Evolutionary conservation across 768 basidiomycete species (phyloP).

Genomic region (Mycena sanguinolenta): DNA sequence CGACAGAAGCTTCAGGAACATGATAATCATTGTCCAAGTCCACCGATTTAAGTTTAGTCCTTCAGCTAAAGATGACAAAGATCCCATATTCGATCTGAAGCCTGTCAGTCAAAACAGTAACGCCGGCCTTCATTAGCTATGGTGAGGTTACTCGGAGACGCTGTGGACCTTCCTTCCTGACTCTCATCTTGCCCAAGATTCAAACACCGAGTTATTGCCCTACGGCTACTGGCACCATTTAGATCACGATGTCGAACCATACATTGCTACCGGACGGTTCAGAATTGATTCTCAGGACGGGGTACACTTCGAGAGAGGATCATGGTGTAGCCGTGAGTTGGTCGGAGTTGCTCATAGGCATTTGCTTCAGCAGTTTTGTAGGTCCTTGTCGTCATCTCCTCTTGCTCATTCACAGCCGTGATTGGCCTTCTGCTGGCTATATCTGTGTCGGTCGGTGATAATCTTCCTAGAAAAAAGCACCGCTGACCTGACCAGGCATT

Average conservation of each 20-base stretch:
- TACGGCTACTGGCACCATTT: too few relatives aligned
- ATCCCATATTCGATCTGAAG: too few relatives aligned
- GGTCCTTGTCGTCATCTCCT: conserved; percentile 58
- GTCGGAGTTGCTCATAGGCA: background rate
- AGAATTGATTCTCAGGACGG: conserved; percentile 38
- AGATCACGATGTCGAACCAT: conserved; percentile 34
- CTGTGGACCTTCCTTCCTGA: background rate
- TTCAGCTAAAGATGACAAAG: too few relatives aligned
- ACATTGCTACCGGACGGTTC: conserved; percentile 41
- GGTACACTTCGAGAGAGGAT: conserved; percentile 44
- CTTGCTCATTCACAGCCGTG: conserved; percentile 57
- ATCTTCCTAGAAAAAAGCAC: background rate
- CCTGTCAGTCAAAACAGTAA: too few relatives aligned
- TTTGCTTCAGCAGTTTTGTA: conserved; percentile 22
- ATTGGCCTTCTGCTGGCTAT: conserved; percentile 52
- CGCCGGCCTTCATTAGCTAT: background rate
- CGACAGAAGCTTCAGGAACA: too few relatives aligned
- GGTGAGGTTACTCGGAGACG: background rate
- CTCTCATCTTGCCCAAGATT: background rate
- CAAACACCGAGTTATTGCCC: background rate
- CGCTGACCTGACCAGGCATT: conserved; percentile 44
- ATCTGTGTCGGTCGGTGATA: conserved; percentile 33
- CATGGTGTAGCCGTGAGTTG: conserved; percentile 49
- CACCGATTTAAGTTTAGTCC: too few relatives aligned
- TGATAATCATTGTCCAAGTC: too few relatives aligned